Base-by-base conservation (phyloP, 345 rosid genomes). In the Bretschneidera sinensis region DNA sequence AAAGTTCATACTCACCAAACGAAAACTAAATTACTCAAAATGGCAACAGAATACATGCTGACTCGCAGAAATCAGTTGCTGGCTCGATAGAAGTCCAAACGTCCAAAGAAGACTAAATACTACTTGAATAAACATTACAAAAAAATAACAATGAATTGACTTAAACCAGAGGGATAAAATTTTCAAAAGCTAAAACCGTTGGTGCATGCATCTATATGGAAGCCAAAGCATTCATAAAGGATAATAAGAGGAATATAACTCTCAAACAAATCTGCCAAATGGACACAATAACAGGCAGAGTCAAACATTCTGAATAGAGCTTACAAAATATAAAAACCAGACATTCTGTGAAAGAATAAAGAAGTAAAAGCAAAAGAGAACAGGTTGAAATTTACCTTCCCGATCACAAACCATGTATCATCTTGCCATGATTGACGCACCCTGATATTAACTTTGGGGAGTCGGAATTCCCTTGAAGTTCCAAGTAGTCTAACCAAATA, bases 401-500 rank as follows among this genome's bases (percentile, higher is more conserved):
- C 78, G 31, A 79, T 62, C 20, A 78, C 52, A 45, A 66, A 55
- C 94, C 94, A 87, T 59, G 45, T 70, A 21, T 63, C 80, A 72
- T 77, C 78, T 70, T 68, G 68, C 94, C 94, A 87, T 48, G 73
- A 67, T 31, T 82, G 86, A 14, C 94, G 68, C 35, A 59, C 77
- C 78, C 94, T 82, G 49, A 84, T 54, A 43, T 75, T 64, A 62
- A 61, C 70, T 57, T 71, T 82, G 51, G 70, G 78, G 51, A 66
- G 72, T 33, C 28, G 20, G 15, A 83, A 49, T 23, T 74, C 76
- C 21, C 2, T 48, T 1, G 63, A 39, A 22, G 39, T 25, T 6
- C 90, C 95, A 24, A 79, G 70, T 43, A 81, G 56, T 80, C 83
- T 67, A 59, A 82, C 86, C 47, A 61, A 20, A 60, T 63, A 82